Conservation (phyloP, 192 early-diverging fungal genomes). For the Backusella liffmaniae region DNA sequence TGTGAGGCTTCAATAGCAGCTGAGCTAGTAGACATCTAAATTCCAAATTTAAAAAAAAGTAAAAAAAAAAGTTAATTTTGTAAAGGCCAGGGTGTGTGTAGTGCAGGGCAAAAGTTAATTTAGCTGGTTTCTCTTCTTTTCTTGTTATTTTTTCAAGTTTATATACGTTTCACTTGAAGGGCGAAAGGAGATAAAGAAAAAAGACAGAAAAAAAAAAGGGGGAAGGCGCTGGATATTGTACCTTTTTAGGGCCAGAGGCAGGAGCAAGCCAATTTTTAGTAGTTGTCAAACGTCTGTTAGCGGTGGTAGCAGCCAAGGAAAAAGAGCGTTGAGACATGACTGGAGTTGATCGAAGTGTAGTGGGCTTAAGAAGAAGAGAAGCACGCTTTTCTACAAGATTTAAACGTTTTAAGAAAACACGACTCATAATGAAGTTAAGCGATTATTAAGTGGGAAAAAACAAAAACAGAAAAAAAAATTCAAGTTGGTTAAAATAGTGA, state of each 20-base stretch:
- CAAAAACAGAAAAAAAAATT: neutral
- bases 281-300: conserved; percentile 4
- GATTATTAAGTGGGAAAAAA: conserved; percentile 7
- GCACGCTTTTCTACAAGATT: neutral
- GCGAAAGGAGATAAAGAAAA: neutral
- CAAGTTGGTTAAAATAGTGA: neutral
- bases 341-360: neutral
- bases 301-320: neutral
- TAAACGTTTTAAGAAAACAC: conserved; percentile 4
- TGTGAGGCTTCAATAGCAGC: conserved; percentile 8
- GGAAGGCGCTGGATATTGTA: neutral
- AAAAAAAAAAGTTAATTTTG: neutral
- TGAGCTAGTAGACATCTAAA: conserved; percentile 9
- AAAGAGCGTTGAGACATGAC: conserved; percentile 5
- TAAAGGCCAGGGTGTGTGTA: neutral
- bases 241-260: neutral
- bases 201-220: neutral
- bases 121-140: neutral
- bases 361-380: neutral
- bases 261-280: conserved; percentile 13
- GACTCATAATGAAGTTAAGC: conserved; percentile 11
- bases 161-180: neutral
- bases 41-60: neutral
- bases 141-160: neutral
- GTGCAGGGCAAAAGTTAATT: neutral